Evolutionary conservation across 495 filamentous ascomycete species (phyloP), one percentile per base, ranked within the genome.

Genomic region (Neurospora pannonica): DNA sequence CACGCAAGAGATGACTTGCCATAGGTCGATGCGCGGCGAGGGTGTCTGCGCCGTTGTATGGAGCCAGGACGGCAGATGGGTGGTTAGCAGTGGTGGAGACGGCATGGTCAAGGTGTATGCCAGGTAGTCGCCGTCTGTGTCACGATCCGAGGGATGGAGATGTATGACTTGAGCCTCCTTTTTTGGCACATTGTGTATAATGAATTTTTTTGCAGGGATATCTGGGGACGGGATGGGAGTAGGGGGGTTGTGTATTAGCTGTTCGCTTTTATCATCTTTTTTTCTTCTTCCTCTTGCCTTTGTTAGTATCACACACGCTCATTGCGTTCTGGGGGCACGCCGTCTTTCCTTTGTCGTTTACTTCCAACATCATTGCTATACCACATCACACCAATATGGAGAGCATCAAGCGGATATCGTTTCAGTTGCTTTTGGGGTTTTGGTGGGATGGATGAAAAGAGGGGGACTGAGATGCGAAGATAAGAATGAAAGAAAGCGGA

Each of bases 51-150:
- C 90, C 19, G 96, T 97, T 13, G 92, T 94, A 24, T 99, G 97
- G 96, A 96, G 93, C 79, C 90, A 93, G 76, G 96, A 99, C 77
- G 95, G 95, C 42, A 87, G 93, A 74, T 95, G 94, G 92, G 95
- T 98, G 43, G 94, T 99, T 74, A 94, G 92, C 75, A 97, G 90
- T 11, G 96, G 96, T 24, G 96, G 96, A n/a, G 96, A 99, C 81
- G 97, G 96, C 3, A 90, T 97, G 24, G 96, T 97, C 62, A 99
- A 98, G 85, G 96, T 98, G 72, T 97, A 97, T 87, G 91, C 92
- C 37, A 81, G 86, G 21, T 83, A 82, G 79, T 34, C 13, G 24
- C 28, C 54, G 24, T 31, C 54, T 4, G 2, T 34, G 54, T 62
- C 54, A 31, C 54, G 28, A 4, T 34, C 28, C 5, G 8, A 6